phyloP scores from a whole-genome alignment of 805 yeast genomes.

The Saccharomycopsis schoenii region DNA sequence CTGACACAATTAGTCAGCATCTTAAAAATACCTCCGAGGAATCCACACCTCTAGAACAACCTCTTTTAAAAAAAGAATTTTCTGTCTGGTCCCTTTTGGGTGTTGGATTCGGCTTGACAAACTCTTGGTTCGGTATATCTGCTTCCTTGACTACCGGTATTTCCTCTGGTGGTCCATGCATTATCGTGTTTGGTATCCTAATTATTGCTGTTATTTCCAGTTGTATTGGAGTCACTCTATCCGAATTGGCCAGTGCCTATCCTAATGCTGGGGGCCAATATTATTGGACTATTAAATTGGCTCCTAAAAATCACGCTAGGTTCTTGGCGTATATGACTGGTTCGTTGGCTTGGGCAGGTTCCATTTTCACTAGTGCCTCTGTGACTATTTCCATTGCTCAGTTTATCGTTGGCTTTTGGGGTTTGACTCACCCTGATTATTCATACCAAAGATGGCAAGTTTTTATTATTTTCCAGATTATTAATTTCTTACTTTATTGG shows the following conservation, averaged over 20 bases:
- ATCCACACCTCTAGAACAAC: constrained; percentile 16
- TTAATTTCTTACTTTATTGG: constrained; percentile 34
- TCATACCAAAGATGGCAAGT: constrained; percentile 45
- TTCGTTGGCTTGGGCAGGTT: constrained; percentile 52
- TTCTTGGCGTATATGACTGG: constrained; percentile 51
- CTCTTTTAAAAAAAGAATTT: constrained; percentile 30
- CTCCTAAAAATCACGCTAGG: constrained; percentile 34
- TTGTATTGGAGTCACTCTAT: constrained; percentile 39
- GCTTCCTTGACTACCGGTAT: constrained; percentile 47
- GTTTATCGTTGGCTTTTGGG: constrained; percentile 41
- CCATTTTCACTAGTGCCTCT: constrained; percentile 53
- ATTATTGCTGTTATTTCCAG: constrained; percentile 38
- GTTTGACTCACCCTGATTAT: constrained; percentile 22
- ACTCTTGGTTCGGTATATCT: constrained; percentile 53
- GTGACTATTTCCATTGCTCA: constrained; percentile 45
- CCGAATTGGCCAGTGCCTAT: constrained; percentile 44
- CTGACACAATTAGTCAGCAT: constrained; percentile 9
- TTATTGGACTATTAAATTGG: constrained; percentile 47
- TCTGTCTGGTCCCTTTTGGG: constrained; percentile 41
- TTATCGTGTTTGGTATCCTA: constrained; percentile 46
- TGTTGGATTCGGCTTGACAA: constrained; percentile 50
- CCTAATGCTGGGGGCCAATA: constrained; percentile 54
- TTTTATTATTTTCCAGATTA: constrained; percentile 38
- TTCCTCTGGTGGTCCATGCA: constrained; percentile 48
- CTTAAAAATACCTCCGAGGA: not conserved